phyloP scores from a whole-genome alignment of 192 early-diverging fungal species.

The Coemansia sp. region DNA sequence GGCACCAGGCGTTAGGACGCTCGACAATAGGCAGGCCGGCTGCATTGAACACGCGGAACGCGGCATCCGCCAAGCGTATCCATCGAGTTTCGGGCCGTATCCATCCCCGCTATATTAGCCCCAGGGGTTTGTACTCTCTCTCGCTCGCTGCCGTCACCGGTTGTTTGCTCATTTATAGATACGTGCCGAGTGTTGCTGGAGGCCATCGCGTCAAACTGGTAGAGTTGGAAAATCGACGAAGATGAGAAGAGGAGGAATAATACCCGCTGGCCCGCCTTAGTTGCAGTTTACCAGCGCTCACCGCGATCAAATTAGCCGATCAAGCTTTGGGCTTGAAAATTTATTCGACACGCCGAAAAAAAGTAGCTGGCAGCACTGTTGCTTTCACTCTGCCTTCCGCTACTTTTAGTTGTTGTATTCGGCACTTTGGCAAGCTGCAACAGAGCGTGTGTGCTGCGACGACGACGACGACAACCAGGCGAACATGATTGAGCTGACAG shows the following conservation, averaged over 20 bases:
- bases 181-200: slow-evolving; percentile 46
- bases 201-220: slow-evolving; percentile 32
- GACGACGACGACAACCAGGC: not conserved
- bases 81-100: slow-evolving; percentile 8
- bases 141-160: too few relatives aligned
- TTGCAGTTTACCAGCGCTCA: not conserved
- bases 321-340: not conserved
- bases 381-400: not conserved
- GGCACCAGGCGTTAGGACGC: too few relatives aligned
- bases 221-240: slow-evolving; percentile 23
- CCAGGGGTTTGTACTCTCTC: not conserved
- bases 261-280: not conserved
- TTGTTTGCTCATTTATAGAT: slow-evolving; percentile 3
- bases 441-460: not conserved
- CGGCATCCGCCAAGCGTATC: slow-evolving; percentile 16
- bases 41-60: too few relatives aligned
- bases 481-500: slow-evolving; percentile 37
- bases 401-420: not conserved
- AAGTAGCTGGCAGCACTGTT: not conserved
- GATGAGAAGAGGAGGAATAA: slow-evolving; percentile 17
- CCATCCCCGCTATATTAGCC: slow-evolving; percentile 14
- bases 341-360: not conserved
- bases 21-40: too few relatives aligned
- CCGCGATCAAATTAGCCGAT: not conserved
- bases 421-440: not conserved